Conservation (phyloP, 768 basidiomycete species). For the Dioszegia hungarica region DNA sequence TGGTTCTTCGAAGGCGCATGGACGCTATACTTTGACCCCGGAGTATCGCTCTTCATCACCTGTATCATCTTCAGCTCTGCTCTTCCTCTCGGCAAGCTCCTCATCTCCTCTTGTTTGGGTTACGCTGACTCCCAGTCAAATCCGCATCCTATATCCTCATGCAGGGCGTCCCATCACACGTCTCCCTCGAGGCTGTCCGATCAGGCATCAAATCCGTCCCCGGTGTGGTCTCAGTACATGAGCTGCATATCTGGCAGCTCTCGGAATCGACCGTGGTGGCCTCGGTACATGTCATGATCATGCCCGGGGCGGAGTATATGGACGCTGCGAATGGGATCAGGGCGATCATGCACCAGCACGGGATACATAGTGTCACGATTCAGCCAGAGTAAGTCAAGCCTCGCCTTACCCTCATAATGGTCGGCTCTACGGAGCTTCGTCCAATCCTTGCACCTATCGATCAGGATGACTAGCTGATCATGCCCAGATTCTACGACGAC, state of each 20-base stretch:
- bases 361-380: conserved; percentile 91
- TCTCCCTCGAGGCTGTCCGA: conserved; percentile 84
- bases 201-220: conserved; percentile 72
- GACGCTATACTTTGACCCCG: conserved; percentile 88
- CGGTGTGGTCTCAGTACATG: conserved; percentile 80
- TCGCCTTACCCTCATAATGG: too few relatives aligned
- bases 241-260: conserved; percentile 92
- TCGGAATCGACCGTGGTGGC: conserved; percentile 93
- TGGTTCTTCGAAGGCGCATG: conserved; percentile 79
- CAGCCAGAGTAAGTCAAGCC: conserved; percentile 72
- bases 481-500: conserved; percentile 20
- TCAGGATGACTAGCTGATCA: too few relatives aligned
- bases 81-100: conserved; percentile 60
- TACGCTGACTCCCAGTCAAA: conserved; percentile 50
- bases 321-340: conserved; percentile 77
- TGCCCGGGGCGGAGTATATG: conserved; percentile 83
- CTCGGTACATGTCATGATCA: conserved; percentile 87
- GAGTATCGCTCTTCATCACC: conserved; percentile 90
- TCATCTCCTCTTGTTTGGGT: not conserved
- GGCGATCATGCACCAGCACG: conserved; percentile 76
- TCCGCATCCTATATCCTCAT: conserved; percentile 91
- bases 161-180: conserved; percentile 84
- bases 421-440: too few relatives aligned
- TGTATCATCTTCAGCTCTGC: conserved; percentile 95
- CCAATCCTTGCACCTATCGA: too few relatives aligned